These are phyloP conservation scores for Firmiana major DNA, from an alignment of 345 rosid species.

Conservation along the genomic window DNA sequence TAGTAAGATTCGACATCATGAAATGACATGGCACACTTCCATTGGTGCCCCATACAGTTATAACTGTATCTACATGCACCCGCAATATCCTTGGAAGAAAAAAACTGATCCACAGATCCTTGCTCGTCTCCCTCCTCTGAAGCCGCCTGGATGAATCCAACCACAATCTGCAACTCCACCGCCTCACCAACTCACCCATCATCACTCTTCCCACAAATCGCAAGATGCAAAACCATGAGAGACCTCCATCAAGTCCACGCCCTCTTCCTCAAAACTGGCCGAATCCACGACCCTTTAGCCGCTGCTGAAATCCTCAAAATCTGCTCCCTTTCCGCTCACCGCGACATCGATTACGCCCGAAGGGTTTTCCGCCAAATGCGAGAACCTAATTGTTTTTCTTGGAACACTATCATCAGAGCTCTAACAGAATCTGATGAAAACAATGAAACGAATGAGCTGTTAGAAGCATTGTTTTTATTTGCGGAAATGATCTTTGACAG, in stretches of 20 bases:
- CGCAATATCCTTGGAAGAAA: neutral
- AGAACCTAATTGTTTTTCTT: constrained; percentile 67
- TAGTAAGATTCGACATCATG: too few relatives aligned
- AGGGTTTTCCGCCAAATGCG: constrained; percentile 49
- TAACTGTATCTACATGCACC: neutral
- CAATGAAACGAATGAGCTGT: constrained; percentile 18
- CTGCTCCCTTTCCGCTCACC: constrained; percentile 42
- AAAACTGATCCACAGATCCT: neutral
- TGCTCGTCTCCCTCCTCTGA: neutral
- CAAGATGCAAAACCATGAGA: constrained; percentile 41
- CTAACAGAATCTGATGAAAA: constrained; percentile 39
- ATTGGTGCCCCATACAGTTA: neutral
- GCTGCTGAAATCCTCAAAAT: constrained; percentile 60
- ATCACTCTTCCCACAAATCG: constrained; percentile 48
- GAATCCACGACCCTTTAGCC: constrained; percentile 58
- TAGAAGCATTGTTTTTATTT: constrained; percentile 42
- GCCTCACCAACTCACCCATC: constrained; percentile 39
- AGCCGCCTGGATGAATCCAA: constrained; percentile 16
- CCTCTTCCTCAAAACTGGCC: constrained; percentile 55
- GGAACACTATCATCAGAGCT: constrained; percentile 71
- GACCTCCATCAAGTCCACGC: constrained; percentile 65
- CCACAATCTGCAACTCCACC: constrained; percentile 7
- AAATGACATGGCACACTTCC: neutral
- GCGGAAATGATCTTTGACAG: constrained; percentile 40
- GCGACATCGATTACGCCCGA: constrained; percentile 39